Evolutionary conservation across 2,329 filamentous ascomycete genomes (phyloP), one percentile per base, ranked within the genome.

Genomic region (Penicillium sp.): DNA sequence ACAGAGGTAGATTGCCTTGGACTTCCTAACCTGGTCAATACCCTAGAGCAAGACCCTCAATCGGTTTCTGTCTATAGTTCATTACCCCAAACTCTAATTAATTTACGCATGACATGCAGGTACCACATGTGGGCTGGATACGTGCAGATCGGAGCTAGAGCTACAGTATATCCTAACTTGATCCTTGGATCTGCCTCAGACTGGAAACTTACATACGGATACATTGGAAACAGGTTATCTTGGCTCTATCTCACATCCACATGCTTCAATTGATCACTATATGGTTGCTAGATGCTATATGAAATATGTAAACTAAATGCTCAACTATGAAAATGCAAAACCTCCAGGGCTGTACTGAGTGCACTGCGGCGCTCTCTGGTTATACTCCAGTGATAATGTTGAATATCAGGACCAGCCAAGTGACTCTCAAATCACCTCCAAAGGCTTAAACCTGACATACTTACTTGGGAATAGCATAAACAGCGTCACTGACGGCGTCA

Each of bases 391-490:
- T 42, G n/a, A 47, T 50, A 27, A 42, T 50, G 48, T 50, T 50
- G 48, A 50, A 50, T 50, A 50, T 37, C 33, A 39, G 33, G 35
- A 50, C 33, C 22, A 26, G 33, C 39, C 50, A 47, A 46, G 50
- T 35, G 42, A 53, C 42, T 53, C 22, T 35, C 21, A 47, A 53
- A 47, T 53, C 42, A 53, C 39, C n/a, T 45, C 39, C 24, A 52
- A 29, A n/a, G 37, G 31, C 29, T 39, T 50, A 14, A 42, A 26
- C 22, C 48, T 26, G 31, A 50, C 21, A 50, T 35, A 53, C n/a
- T 48, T 54, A 54, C 31, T 39, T 46, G 6, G 10, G 13, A 22
- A 22, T 5, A 19, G 48, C 48, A n/a, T 42, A 2, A 9, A 22
- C 19, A 19, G 48, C 48, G 5, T 50, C 9, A 9, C 31, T 43